Evolutionary conservation across 768 basidiomycete species (phyloP).

Genomic region (Termitomyces eurrhizus): DNA sequence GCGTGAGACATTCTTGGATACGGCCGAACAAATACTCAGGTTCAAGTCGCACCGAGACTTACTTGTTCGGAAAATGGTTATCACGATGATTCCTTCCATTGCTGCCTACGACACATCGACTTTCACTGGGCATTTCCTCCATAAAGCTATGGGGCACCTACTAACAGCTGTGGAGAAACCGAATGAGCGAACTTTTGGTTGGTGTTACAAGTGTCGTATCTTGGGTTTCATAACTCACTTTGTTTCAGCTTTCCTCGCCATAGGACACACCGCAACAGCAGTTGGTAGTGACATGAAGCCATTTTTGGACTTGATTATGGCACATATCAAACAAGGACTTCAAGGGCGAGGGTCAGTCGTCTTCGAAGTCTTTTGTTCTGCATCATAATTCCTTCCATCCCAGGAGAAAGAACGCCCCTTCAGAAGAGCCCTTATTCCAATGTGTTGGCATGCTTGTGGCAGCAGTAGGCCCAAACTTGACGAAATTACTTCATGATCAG

Average conservation of each 20-base stretch:
- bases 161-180: constrained; percentile 86
- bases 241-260: constrained; percentile 82
- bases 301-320: constrained; percentile 90
- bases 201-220: constrained; percentile 16
- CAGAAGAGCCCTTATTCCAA: constrained; percentile 95
- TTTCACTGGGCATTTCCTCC: constrained; percentile 87
- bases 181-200: constrained; percentile 84
- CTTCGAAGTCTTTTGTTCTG: neutral
- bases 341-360: constrained; percentile 71
- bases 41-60: constrained; percentile 87
- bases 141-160: constrained; percentile 92
- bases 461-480: constrained; percentile 93
- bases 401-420: constrained; percentile 85
- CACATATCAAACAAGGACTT: constrained; percentile 84
- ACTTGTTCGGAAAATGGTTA: constrained; percentile 90
- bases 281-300: constrained; percentile 95
- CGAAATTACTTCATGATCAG: constrained; percentile 93
- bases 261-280: constrained; percentile 90
- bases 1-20: constrained; percentile 81
- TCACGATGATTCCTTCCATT: constrained; percentile 91
- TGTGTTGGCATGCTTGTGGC: constrained; percentile 95
- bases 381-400: constrained; percentile 18
- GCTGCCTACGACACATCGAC: constrained; percentile 93
- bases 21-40: constrained; percentile 85
- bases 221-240: constrained; percentile 8